Conservation (phyloP, 257 asterid genomes). For the Craterostigma plantagineum region DNA sequence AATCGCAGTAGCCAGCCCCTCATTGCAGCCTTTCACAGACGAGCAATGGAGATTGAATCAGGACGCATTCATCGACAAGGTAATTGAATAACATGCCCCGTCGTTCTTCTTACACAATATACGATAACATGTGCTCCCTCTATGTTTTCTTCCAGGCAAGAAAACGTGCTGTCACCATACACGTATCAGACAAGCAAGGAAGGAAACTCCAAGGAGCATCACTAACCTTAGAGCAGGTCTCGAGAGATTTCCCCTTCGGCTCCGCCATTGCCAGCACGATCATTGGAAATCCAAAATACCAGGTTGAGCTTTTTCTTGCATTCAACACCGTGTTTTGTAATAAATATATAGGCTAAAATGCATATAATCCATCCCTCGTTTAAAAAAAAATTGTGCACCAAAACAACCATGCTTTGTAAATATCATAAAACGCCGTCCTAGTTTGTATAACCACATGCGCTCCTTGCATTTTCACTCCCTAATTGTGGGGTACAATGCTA, state of each 20-base stretch:
- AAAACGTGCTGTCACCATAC: conserved; percentile 21
- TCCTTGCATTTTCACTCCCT: too few species aligned
- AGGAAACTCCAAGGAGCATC: conserved; percentile 17
- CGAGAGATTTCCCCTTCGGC: conserved; percentile 24
- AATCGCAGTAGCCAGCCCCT: conserved; percentile 18
- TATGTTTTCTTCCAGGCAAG: too few species aligned
- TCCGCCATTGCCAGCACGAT: conserved; percentile 30
- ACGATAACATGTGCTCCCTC: background rate
- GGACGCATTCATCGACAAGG: conserved; percentile 30
- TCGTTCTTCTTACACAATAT: background rate
- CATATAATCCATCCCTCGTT: too few species aligned
- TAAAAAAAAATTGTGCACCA: too few species aligned
- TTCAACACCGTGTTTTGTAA: too few species aligned
- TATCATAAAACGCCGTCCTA: too few species aligned
- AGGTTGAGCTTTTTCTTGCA: conserved; percentile 9
- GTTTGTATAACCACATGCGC: too few species aligned
- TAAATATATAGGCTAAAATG: too few species aligned
- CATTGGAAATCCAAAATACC: conserved; percentile 17
- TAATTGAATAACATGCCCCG: background rate
- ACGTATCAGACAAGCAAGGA: conserved; percentile 18
- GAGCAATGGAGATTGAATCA: conserved; percentile 43
- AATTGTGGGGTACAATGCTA: too few species aligned
- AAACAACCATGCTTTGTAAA: too few species aligned
- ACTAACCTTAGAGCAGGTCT: conserved; percentile 19
- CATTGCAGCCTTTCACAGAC: conserved; percentile 47